Evolutionary conservation across 129 eudicot species (phyloP).

Genomic region (Heracleum sosnowskyi): DNA sequence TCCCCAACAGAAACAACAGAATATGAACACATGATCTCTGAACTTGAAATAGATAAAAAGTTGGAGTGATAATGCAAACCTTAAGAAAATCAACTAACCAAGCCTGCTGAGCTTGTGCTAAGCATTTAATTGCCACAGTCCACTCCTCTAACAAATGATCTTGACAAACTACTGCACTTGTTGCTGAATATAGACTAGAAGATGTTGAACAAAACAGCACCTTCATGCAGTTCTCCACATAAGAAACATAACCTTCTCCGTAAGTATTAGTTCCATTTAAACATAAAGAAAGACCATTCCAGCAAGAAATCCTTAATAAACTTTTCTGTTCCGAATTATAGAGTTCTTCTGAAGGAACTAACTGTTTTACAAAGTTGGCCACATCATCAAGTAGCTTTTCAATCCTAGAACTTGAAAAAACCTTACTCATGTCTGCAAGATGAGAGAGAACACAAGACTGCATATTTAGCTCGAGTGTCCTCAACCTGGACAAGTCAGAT

Average conservation of each 20-base stretch:
- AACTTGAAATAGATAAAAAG: background rate
- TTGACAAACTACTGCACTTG: conserved; percentile 9
- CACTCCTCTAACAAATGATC: conserved; percentile 41
- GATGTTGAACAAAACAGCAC: conserved; percentile 63
- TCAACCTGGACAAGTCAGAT: conserved; percentile 60
- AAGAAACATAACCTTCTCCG: conserved; percentile 32
- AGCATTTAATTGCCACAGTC: conserved; percentile 68
- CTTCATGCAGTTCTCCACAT: conserved; percentile 63
- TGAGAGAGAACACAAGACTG: conserved; percentile 56
- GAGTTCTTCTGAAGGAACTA: conserved; percentile 32
- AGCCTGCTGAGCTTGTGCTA: conserved; percentile 60
- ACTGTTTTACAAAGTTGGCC: conserved; percentile 36
- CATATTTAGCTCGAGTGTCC: conserved; percentile 58
- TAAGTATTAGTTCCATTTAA: conserved; percentile 42
- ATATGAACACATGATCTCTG: background rate
- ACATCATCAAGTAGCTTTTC: conserved; percentile 67
- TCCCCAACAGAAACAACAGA: background rate
- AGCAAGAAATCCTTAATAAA: conserved; percentile 50
- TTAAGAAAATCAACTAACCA: conserved; percentile 68
- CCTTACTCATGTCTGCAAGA: conserved; percentile 45
- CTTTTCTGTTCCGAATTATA: conserved; percentile 37
- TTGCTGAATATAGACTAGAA: conserved; percentile 18
- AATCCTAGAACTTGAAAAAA: conserved; percentile 69
- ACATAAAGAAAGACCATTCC: conserved; percentile 68
- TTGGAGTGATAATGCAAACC: conserved; percentile 29